phyloP scores from a whole-genome alignment of 2,329 filamentous ascomycete genomes.

The Diaporthe sp. region DNA sequence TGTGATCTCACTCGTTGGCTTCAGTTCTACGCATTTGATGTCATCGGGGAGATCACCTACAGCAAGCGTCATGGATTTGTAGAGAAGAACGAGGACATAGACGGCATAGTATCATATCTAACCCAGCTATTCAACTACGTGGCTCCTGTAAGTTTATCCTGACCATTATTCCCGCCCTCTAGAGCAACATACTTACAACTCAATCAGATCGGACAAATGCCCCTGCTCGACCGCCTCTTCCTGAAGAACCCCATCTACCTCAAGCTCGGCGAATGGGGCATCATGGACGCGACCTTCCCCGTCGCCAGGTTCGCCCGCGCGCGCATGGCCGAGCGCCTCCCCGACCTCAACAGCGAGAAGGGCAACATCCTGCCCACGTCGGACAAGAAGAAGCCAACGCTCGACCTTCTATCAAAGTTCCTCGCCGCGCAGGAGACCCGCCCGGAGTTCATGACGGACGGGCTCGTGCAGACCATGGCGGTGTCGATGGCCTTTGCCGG shows the following conservation, averaged over 20 bases:
- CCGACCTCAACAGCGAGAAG: slow-evolving; percentile 54
- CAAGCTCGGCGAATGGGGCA: slow-evolving; percentile 74
- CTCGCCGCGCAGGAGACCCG: slow-evolving; percentile 76
- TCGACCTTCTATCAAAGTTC: slow-evolving; percentile 80
- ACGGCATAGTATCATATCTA: slow-evolving; percentile 78
- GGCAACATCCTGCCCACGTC: slow-evolving; percentile 56
- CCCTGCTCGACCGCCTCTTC: slow-evolving; percentile 75
- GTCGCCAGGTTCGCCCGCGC: slow-evolving; percentile 79
- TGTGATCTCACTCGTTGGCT: slow-evolving; percentile 81
- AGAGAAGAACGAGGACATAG: slow-evolving; percentile 80
- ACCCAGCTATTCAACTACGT: slow-evolving; percentile 77
- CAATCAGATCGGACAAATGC: slow-evolving; percentile 78
- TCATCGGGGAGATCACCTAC: slow-evolving; percentile 84
- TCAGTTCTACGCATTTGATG: slow-evolving; percentile 86
- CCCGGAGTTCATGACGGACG: slow-evolving; percentile 79
- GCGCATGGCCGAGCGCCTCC: slow-evolving; percentile 75
- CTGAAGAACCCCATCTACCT: slow-evolving; percentile 83
- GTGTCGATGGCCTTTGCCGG: slow-evolving; percentile 59
- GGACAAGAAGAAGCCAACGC: slow-evolving; percentile 56
- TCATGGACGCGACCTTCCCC: slow-evolving; percentile 78
- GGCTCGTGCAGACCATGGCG: slow-evolving; percentile 77
- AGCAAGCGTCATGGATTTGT: slow-evolving; percentile 82
- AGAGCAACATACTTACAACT: neutral
- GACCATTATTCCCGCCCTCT: neutral
- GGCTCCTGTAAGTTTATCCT: slow-evolving; percentile 67